Evolutionary conservation across 2,329 filamentous ascomycete genomes (phyloP).

Genomic region (Fusarium zealandicum): DNA sequence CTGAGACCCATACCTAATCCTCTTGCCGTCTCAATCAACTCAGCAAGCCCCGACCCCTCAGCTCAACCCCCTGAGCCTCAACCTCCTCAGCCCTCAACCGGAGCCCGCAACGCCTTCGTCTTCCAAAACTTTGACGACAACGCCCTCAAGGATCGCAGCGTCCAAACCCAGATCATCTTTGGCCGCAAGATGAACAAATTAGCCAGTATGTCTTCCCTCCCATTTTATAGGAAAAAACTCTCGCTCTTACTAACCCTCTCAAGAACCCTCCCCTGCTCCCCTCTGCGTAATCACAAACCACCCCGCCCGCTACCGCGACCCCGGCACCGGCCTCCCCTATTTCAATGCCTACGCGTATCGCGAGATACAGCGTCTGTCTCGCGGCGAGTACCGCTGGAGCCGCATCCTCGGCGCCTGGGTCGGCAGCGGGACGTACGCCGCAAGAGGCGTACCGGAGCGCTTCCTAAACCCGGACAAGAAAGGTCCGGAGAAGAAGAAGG

Average conservation of each 20-base stretch:
- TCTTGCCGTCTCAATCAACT: conserved; percentile 6
- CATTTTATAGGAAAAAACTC: not conserved
- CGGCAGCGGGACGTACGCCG: conserved; percentile 69
- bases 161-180: conserved; percentile 67
- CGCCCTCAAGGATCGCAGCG: conserved; percentile 61
- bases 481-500: conserved; percentile 35
- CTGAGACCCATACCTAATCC: conserved; percentile 20
- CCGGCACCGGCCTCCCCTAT: conserved; percentile 82
- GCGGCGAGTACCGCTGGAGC: conserved; percentile 84
- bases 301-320: conserved; percentile 84
- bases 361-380: conserved; percentile 77
- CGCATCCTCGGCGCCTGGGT: conserved; percentile 82
- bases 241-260: conserved; percentile 2
- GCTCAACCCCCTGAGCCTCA: conserved; percentile 32
- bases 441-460: conserved; percentile 79
- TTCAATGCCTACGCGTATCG: conserved; percentile 80
- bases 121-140: conserved; percentile 67
- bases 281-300: conserved; percentile 85
- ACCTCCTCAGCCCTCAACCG: conserved; percentile 43
- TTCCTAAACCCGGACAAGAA: conserved; percentile 61
- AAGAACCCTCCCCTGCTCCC: conserved; percentile 59
- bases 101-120: conserved; percentile 65
- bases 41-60: conserved; percentile 16
- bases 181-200: conserved; percentile 65
- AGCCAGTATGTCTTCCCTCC: conserved; percentile 53